These are phyloP conservation scores for Trichoderma koningii DNA, from an alignment of 2,329 filamentous ascomycete species.

Conservation along the genomic window DNA sequence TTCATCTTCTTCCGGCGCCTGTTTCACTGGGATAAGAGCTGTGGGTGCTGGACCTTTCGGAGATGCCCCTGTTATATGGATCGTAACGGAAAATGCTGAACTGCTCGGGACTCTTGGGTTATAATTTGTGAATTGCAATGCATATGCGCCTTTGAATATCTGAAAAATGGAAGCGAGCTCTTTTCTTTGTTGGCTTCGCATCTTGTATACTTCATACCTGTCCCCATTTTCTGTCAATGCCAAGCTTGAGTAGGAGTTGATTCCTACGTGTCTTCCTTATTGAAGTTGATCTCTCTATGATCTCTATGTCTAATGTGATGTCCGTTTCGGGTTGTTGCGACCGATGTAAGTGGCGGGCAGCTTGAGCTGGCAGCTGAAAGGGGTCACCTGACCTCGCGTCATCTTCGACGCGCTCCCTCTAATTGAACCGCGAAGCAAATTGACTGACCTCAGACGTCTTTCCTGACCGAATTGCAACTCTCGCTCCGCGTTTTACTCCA, in stretches of 20 bases:
- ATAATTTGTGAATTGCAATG: not conserved
- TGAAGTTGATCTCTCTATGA: no score
- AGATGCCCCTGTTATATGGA: not conserved
- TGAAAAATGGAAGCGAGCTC: no score
- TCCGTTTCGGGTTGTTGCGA: not conserved
- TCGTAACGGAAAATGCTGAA: not conserved
- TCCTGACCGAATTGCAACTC: not conserved
- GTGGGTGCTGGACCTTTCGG: not conserved
- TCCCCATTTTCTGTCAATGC: not conserved
- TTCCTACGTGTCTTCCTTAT: no score
- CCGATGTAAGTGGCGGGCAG: constrained; percentile 4
- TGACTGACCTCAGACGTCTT: not conserved
- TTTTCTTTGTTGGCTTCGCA: not conserved
- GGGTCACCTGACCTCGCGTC: constrained; percentile 31
- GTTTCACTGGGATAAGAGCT: not conserved
- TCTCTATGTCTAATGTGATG: no score
- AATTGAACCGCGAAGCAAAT: not conserved
- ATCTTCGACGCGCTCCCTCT: constrained; percentile 1
- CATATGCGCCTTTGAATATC: not conserved
- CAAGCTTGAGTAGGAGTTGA: no score
- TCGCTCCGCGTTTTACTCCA: not conserved
- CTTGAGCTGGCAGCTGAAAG: not conserved
- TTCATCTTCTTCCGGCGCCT: not conserved
- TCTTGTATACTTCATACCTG: not conserved
- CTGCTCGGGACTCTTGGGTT: not conserved